Base-by-base conservation (phyloP, 257 asterid genomes). In the Ophiorrhiza pumila region DNA sequence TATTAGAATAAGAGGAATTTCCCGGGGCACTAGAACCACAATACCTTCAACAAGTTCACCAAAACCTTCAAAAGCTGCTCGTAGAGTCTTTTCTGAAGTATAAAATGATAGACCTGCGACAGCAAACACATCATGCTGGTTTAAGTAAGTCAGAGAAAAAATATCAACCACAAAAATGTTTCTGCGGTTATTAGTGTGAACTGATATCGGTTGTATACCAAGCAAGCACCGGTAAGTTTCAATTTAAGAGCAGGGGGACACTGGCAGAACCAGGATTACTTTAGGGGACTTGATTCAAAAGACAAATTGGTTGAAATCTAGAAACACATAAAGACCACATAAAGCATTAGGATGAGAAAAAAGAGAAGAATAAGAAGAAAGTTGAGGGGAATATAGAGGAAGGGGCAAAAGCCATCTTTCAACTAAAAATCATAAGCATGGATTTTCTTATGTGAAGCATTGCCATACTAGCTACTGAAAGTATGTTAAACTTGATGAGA, bases 1-100 rank as follows among this genome's bases (percentile, higher is more conserved):
- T 17, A 35, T 34, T 41, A 27, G 43, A 39, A 20, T 55, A 35
- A 74, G 62, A 35, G 15, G 14, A 1, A 39, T 41, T 6, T 49
- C 9, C 23, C 6, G 47, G 20, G 17, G 67, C 52, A 71, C 1
- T 49, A 10, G 57, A 52, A 55, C 27, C 4, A 65, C 46, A 53
- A 56, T 87, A 94, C 97, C 98, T 86, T 84, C 95, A 73, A 83
- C 89, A 39, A 94, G 85, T 74, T 91, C 91, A 37, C 97, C 97
- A 79, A 86, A 94, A 69, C 93, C 86, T 84, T 90, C 97, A 81
- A 94, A 94, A 57, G 97, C 96, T 71, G 96, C 89, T 31, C 90
- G 85, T 69, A 94, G 78, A 67, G 96, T 94, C 82, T 94, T 91
- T 83, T 91, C 97, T 22, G 97, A 91, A 31, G 98, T 94, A 74